Conservation (phyloP, 108 stramenopile genomes). For the Schizochytrium sp. region DNA sequence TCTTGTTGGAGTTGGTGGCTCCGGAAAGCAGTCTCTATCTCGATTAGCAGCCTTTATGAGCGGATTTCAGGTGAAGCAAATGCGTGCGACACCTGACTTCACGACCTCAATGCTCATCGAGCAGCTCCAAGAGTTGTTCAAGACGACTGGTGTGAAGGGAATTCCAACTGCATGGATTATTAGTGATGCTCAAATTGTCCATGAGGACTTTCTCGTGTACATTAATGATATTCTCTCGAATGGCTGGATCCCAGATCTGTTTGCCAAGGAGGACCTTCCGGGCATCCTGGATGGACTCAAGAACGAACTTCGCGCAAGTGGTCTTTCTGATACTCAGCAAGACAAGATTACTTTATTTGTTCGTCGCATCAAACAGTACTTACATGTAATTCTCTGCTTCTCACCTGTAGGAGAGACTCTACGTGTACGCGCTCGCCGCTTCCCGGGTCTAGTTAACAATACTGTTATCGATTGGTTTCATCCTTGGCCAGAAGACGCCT, state of each 20-base stretch:
- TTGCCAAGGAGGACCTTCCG: slow-evolving; percentile 87
- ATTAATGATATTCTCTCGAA: slow-evolving; percentile 88
- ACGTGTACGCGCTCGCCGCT: slow-evolving; percentile 85
- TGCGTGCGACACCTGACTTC: slow-evolving; percentile 82
- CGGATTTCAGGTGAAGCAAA: slow-evolving; percentile 84
- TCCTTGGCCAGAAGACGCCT: slow-evolving; percentile 89
- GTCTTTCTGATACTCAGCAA: slow-evolving; percentile 79
- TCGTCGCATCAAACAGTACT: slow-evolving; percentile 80
- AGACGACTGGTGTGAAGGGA: slow-evolving; percentile 80
- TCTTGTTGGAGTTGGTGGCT: slow-evolving; percentile 90
- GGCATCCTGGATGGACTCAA: slow-evolving; percentile 80
- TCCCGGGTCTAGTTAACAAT: slow-evolving; percentile 88
- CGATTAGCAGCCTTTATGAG: slow-evolving; percentile 87
- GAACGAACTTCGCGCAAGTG: slow-evolving; percentile 84
- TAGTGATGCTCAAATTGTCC: slow-evolving; percentile 89
- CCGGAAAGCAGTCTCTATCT: slow-evolving; percentile 86
- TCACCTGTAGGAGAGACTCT: slow-evolving; percentile 89
- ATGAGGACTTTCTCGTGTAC: slow-evolving; percentile 88
- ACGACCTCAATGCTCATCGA: slow-evolving; percentile 85
- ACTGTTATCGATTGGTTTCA: slow-evolving; percentile 89
- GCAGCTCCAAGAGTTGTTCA: slow-evolving; percentile 83
- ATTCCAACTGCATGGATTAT: slow-evolving; percentile 84
- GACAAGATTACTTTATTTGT: slow-evolving; percentile 82
- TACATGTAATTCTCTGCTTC: slow-evolving; percentile 87
- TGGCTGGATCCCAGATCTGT: slow-evolving; percentile 88